Percentiles rank a stretch among this genome's conserved stretches.
phyloP scores from a whole-genome alignment of 1,284 basidiomycete genomes.

The Takashimella koratensis region DNA sequence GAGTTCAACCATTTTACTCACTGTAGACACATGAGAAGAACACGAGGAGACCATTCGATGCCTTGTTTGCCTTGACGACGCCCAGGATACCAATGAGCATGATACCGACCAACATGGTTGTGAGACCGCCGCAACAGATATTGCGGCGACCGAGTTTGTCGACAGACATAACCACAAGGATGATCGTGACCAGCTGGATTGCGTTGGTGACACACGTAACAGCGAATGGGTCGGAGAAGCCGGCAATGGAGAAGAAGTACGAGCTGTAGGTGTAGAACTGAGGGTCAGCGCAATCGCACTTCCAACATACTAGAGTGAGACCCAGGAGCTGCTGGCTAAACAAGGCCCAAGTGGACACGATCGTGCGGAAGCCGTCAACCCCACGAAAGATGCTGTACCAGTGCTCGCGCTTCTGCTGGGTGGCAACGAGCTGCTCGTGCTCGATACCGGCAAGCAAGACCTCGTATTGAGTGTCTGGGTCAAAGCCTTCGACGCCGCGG shows the following conservation, averaged over 20 bases:
- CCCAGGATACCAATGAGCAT: slow-evolving; percentile 29
- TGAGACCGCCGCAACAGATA: slow-evolving; percentile 17
- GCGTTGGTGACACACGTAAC: slow-evolving; percentile 23
- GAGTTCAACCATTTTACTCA: neutral
- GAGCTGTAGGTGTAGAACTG: slow-evolving; percentile 21
- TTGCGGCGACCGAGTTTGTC: slow-evolving; percentile 31
- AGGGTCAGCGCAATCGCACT: neutral
- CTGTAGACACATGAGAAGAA: slow-evolving; percentile 25
- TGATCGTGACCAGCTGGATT: slow-evolving; percentile 20
- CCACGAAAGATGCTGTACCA: slow-evolving; percentile 26
- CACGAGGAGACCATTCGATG: slow-evolving; percentile 20
- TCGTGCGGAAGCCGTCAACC: slow-evolving; percentile 31
- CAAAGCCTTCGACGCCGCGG: slow-evolving; percentile 29
- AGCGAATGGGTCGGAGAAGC: slow-evolving; percentile 30
- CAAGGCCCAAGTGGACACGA: slow-evolving; percentile 28
- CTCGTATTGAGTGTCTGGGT: slow-evolving; percentile 29
- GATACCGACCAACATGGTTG: slow-evolving; percentile 15
- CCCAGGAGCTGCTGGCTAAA: slow-evolving; percentile 30
- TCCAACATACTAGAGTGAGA: slow-evolving; percentile 17
- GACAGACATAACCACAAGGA: slow-evolving; percentile 22
- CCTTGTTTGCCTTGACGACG: slow-evolving; percentile 8
- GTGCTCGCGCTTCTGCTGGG: slow-evolving; percentile 11
- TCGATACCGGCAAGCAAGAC: slow-evolving; percentile 23
- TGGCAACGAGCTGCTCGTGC: slow-evolving; percentile 12
- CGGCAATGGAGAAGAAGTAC: slow-evolving; percentile 28